These are phyloP conservation scores for Arthroderma sp. DNA, from an alignment of 2,329 filamentous ascomycete genomes.

Conservation along the genomic window DNA sequence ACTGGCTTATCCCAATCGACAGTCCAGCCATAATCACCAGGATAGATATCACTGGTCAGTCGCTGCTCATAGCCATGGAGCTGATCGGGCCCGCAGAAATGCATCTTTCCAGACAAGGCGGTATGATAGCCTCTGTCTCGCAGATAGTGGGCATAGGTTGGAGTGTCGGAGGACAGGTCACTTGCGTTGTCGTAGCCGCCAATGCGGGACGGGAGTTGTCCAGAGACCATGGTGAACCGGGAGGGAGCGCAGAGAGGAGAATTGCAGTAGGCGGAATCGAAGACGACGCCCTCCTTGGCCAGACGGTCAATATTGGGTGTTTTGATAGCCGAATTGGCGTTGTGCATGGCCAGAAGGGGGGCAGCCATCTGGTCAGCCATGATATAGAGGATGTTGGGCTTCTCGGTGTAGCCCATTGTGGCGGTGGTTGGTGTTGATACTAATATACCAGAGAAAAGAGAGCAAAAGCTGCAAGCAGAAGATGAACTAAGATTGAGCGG, in stretches of 20 bases:
- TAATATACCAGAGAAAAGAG: neutral
- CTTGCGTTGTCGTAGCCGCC: conserved; percentile 85
- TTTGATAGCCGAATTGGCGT: conserved; percentile 75
- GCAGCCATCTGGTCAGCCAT: conserved; percentile 95
- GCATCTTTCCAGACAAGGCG: conserved; percentile 88
- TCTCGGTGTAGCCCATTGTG: conserved; percentile 23
- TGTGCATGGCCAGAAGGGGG: conserved; percentile 83
- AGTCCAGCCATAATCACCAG: conserved; percentile 84
- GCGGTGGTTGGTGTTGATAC: neutral
- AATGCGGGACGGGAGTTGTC: conserved; percentile 81
- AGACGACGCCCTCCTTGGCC: conserved; percentile 70
- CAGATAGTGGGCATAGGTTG: conserved; percentile 86
- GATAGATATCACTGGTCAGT: conserved; percentile 90
- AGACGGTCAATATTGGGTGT: conserved; percentile 80
- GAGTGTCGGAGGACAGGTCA: conserved; percentile 68
- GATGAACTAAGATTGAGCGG: neutral
- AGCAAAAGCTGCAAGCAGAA: neutral
- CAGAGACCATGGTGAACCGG: conserved; percentile 87
- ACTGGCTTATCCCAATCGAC: conserved; percentile 89
- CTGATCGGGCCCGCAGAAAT: conserved; percentile 74
- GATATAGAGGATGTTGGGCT: conserved; percentile 77
- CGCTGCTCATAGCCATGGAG: conserved; percentile 87
- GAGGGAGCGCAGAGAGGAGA: conserved; percentile 86
- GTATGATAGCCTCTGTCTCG: conserved; percentile 78
- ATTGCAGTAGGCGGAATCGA: conserved; percentile 88